phyloP scores from a whole-genome alignment of 2,329 filamentous ascomycete genomes.

The Westerdykella ornata region DNA sequence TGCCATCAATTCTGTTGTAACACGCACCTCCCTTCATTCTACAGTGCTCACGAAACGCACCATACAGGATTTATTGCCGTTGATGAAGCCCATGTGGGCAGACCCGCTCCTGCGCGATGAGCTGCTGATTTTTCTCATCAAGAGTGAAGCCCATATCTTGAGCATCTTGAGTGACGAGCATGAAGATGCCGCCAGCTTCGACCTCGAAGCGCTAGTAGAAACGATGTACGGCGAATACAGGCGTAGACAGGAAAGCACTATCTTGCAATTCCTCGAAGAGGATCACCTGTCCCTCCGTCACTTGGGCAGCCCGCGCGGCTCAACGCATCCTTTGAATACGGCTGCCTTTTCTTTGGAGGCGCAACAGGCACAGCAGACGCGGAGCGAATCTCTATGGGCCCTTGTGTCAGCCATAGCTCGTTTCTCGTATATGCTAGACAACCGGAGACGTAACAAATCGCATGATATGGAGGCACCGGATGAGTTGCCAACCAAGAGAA shows the following conservation, averaged over 20 bases:
- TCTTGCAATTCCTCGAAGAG: constrained; percentile 54
- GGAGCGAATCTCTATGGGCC: constrained; percentile 32
- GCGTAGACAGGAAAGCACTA: constrained; percentile 52
- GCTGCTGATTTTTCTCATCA: constrained; percentile 65
- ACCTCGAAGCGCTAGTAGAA: constrained; percentile 61
- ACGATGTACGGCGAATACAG: constrained; percentile 73
- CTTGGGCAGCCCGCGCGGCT: constrained; percentile 32
- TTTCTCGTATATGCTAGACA: constrained; percentile 32
- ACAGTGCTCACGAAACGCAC: constrained; percentile 55
- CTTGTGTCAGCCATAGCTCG: constrained; percentile 37
- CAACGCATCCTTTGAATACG: constrained; percentile 24
- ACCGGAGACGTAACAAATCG: constrained; percentile 13
- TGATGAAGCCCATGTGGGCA: constrained; percentile 72
- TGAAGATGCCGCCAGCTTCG: constrained; percentile 23
- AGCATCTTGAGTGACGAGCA: constrained; percentile 23
- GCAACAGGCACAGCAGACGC: constrained; percentile 13
- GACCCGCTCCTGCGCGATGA: constrained; percentile 58
- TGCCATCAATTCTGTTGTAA: constrained; percentile 65
- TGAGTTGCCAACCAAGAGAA: constrained; percentile 32
- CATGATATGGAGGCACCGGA: constrained; percentile 16
- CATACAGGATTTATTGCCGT: constrained; percentile 57
- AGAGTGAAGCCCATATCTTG: constrained; percentile 44
- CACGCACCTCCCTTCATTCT: constrained; percentile 61
- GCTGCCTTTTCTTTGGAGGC: constrained; percentile 31
- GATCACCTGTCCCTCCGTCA: constrained; percentile 57